Conservation (phyloP, 306 rosid species). For the Urtica urens region DNA sequence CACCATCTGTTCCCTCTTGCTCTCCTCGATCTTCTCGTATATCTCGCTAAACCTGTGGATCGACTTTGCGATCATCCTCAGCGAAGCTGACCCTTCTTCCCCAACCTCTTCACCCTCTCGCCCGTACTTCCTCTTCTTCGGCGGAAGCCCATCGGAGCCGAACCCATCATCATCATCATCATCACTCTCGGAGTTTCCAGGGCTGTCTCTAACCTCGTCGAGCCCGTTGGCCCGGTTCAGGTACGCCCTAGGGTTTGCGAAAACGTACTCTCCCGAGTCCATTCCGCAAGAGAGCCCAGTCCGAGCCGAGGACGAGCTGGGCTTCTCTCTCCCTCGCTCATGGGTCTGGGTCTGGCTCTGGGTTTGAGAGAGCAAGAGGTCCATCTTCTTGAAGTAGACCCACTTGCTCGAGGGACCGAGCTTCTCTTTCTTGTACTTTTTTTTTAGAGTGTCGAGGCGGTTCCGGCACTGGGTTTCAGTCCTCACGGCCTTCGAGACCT, state of each 20-base stretch:
- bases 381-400: slow-evolving; percentile 73
- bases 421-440: slow-evolving; percentile 86
- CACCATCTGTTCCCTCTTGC: slow-evolving; percentile 57
- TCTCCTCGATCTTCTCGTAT: slow-evolving; percentile 65
- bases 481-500: slow-evolving; percentile 61
- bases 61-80: slow-evolving; percentile 64
- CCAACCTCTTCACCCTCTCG: slow-evolving; percentile 24
- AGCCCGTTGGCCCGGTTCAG: slow-evolving; percentile 51
- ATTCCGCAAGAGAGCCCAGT: slow-evolving; percentile 58
- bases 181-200: slow-evolving; percentile 48
- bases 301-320: slow-evolving; percentile 49
- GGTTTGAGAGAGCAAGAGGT: slow-evolving; percentile 33
- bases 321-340: no score
- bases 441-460: slow-evolving; percentile 77
- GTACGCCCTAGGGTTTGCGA: slow-evolving; percentile 51
- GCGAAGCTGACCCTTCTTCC: slow-evolving; percentile 38
- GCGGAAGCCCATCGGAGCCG: slow-evolving; percentile 44
- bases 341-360: no score
- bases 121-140: slow-evolving; percentile 44
- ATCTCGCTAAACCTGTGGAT: slow-evolving; percentile 59
- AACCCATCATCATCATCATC: slow-evolving; percentile 28
- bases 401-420: slow-evolving; percentile 44
- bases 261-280: slow-evolving; percentile 59
- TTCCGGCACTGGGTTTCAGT: slow-evolving; percentile 81
- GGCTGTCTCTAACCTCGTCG: slow-evolving; percentile 74